phyloP scores from a whole-genome alignment of 2,329 filamentous ascomycete species.

The Diaporthe batatas region DNA sequence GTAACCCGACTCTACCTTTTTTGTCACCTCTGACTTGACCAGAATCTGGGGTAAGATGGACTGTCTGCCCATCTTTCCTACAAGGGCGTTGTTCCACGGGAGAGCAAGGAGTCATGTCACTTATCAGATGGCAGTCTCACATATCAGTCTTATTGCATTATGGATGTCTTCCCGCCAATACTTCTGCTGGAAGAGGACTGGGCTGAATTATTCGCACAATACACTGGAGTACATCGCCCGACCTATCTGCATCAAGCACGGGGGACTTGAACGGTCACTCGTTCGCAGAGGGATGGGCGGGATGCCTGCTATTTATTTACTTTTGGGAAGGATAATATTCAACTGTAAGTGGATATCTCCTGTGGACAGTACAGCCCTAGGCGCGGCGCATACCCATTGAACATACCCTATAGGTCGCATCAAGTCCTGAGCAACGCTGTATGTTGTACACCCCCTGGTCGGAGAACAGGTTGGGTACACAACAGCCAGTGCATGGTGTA shows the following conservation, averaged over 20 bases:
- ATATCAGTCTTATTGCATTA: constrained; percentile 5
- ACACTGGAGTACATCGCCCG: neutral
- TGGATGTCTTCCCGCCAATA: neutral
- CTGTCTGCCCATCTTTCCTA: constrained; percentile 1
- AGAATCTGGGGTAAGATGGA: neutral
- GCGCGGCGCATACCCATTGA: too few relatives aligned
- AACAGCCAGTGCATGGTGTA: neutral
- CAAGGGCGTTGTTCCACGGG: constrained; percentile 30
- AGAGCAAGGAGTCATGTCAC: neutral
- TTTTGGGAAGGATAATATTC: too few relatives aligned
- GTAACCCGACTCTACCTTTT: neutral
- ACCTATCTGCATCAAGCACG: too few relatives aligned
- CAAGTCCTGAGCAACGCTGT: neutral
- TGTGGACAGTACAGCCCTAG: too few relatives aligned
- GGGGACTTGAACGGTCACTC: neutral
- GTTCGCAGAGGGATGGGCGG: too few relatives aligned
- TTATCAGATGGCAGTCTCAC: constrained; percentile 6
- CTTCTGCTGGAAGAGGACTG: neutral
- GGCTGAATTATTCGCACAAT: neutral
- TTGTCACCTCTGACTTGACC: neutral
- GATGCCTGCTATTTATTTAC: too few relatives aligned
- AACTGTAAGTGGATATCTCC: too few relatives aligned
- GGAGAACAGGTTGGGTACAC: constrained; percentile 7
- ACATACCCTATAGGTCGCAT: neutral
- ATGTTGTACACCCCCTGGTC: neutral